Evolutionary conservation across 345 rosid genomes (phyloP).

Genomic region (Punica granatum): DNA sequence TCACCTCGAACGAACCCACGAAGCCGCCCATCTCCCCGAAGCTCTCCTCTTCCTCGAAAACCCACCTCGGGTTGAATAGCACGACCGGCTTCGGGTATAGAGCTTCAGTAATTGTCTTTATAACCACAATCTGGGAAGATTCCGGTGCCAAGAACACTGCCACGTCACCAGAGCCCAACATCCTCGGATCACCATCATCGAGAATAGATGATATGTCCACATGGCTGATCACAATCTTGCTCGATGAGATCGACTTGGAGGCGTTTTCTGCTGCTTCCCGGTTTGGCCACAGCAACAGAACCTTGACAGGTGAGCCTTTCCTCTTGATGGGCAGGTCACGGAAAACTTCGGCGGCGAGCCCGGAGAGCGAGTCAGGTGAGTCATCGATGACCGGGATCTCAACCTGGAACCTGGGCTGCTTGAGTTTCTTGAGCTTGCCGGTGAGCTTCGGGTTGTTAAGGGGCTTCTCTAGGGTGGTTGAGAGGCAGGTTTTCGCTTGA

Average conservation of each 20-base stretch:
- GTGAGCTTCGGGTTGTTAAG: conserved; percentile 67
- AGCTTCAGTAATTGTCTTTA: conserved; percentile 29
- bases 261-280: conserved; percentile 28
- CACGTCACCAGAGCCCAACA: conserved; percentile 46
- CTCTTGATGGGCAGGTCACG: conserved; percentile 41
- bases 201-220: conserved; percentile 29
- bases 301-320: conserved; percentile 46
- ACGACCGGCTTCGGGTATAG: conserved; percentile 61
- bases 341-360: conserved; percentile 50
- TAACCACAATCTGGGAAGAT: conserved; percentile 30
- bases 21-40: conserved; percentile 46
- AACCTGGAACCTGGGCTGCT: conserved; percentile 66
- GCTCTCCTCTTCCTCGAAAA: conserved; percentile 46
- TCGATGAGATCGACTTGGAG: conserved; percentile 24
- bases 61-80: conserved; percentile 73
- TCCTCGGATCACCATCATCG: conserved; percentile 14
- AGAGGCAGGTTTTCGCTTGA: conserved; percentile 75
- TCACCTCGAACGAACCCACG: conserved; percentile 61
- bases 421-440: conserved; percentile 61
- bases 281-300: conserved; percentile 51
- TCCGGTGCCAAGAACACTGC: conserved; percentile 64
- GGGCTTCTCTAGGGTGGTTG: conserved; percentile 57
- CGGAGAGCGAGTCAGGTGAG: conserved; percentile 50
- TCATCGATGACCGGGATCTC: conserved; percentile 69
- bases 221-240: conserved; percentile 26